phyloP scores from a whole-genome alignment of 371 early-diverging fungal species.

The Rhizomucor miehei region DNA sequence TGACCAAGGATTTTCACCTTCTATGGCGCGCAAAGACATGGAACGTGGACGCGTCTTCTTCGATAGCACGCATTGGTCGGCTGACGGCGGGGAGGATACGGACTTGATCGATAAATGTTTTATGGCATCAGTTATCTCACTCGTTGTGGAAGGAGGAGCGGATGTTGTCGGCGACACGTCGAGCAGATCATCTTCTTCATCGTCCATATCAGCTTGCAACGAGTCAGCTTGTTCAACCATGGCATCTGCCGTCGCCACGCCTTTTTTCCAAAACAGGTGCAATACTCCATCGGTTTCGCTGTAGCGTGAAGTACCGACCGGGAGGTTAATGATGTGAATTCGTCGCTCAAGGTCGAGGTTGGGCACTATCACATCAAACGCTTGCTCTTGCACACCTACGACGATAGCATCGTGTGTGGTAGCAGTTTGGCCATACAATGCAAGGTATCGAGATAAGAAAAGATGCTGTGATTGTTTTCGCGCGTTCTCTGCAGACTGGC shows the following conservation, averaged over 20 bases:
- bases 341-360: conserved; percentile 57
- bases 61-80: conserved; percentile 4
- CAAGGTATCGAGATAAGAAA: conserved; percentile 57
- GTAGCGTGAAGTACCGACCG: conserved; percentile 38
- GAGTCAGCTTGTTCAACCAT: conserved; percentile 22
- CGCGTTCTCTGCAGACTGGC: conserved; percentile 62
- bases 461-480: conserved; percentile 71
- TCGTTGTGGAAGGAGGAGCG: conserved; percentile 10
- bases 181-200: conserved; percentile 9
- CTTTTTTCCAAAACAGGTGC: conserved; percentile 50
- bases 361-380: conserved; percentile 63
- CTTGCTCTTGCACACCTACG: conserved; percentile 48
- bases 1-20: conserved; percentile 33
- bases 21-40: conserved; percentile 32
- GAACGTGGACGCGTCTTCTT: conserved; percentile 25
- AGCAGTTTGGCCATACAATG: conserved; percentile 19
- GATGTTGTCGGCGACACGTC: conserved; percentile 5
- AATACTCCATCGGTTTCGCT: conserved; percentile 33
- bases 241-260: conserved; percentile 30
- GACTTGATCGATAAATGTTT: conserved; percentile 12
- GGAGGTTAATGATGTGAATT: conserved; percentile 43
- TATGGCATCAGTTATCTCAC: conserved; percentile 8
- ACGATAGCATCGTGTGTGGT: conserved; percentile 39
- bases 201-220: conserved; percentile 13
- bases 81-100: conserved; percentile 11